Base-by-base conservation (phyloP, 2,329 filamentous ascomycete species). In the Helicocarpus griseus region DNA sequence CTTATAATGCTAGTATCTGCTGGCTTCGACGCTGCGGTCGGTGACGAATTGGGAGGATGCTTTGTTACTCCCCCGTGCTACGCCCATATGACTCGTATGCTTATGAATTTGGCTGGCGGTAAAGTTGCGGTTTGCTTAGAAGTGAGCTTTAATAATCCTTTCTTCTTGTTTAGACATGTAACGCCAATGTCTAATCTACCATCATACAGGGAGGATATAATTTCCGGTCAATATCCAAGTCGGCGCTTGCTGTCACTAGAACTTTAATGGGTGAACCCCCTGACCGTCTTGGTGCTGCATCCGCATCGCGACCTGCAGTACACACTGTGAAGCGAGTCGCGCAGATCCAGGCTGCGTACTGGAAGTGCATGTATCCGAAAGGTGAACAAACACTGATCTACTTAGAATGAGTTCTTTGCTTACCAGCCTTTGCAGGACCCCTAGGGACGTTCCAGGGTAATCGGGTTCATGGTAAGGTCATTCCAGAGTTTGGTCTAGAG, bases 81-180 rank as follows among this genome's bases (percentile, higher is more conserved):
- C 65, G 88, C 90, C 13, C 91, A 98, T 64, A 97, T 98, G 93
- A 97, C 93, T 14, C 89, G 96, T 65, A 96, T 97, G 91, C 80
- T 98, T 45, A 97, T 96, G 90, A 89, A 88, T 2, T 76, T 98
- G 19, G 91, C 93, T 0, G 78, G 83, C 41, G 93, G 93, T 26
- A 95, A 90, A 64, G 78, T 98, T 13, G 87, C 88, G 2, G 91
- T 96, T 7, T 96, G 90, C 64, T 77, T 98, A 2, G 93, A 98
- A 68, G 73, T 75, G 54, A 48, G 52, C 35, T 19, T 14, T 17
- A 19, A 38, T 38, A 38, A 14, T 35, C 39, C 6, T 51, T 5
- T 22, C 13, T 51, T 19, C 13, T 40, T 40, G 17, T 9, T 7
- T 39, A 22, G 13, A 9, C 14, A 13, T 3, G 17, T 24, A 8